These are phyloP conservation scores for Podaxis mareebaensis DNA, from an alignment of 768 basidiomycete genomes.

Conservation along the genomic window DNA sequence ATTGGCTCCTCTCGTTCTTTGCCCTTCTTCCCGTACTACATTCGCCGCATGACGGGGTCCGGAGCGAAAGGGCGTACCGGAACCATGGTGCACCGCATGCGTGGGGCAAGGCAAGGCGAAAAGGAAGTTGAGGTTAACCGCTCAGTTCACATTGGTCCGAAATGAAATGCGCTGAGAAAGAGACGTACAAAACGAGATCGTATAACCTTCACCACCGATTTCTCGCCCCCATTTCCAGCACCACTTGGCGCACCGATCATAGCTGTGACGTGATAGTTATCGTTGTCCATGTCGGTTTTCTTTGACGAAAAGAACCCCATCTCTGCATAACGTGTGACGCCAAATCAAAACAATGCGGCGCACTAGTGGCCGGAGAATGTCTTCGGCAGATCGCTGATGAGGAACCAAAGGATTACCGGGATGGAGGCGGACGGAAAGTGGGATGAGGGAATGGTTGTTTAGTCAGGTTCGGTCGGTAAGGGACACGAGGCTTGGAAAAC, in stretches of 20 bases:
- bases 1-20: constrained; percentile 49
- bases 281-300: constrained; percentile 41
- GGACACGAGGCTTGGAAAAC: constrained; percentile 19
- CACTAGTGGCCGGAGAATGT: not conserved
- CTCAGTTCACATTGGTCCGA: constrained; percentile 15
- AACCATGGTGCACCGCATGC: not conserved
- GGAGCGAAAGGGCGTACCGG: too few species aligned
- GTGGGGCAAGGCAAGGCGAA: constrained; percentile 4
- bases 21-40: constrained; percentile 60
- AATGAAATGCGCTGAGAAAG: constrained; percentile 19
- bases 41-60: constrained; percentile 1
- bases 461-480: constrained; percentile 15
- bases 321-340: constrained; percentile 37
- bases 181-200: constrained; percentile 60
- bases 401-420: not conserved
- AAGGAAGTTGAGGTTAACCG: constrained; percentile 20
- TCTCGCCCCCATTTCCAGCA: constrained; percentile 29
- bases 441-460: not conserved
- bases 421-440: not conserved
- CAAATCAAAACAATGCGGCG: not conserved
- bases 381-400: not conserved
- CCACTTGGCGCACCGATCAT: constrained; percentile 22
- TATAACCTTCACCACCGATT: constrained; percentile 56
- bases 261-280: constrained; percentile 31
- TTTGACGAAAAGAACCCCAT: constrained; percentile 58